Percentiles rank a stretch among this genome's conserved stretches.
These are phyloP conservation scores for Lachnellula arida DNA, from an alignment of 2,329 filamentous ascomycete genomes.

Conservation along the genomic window DNA sequence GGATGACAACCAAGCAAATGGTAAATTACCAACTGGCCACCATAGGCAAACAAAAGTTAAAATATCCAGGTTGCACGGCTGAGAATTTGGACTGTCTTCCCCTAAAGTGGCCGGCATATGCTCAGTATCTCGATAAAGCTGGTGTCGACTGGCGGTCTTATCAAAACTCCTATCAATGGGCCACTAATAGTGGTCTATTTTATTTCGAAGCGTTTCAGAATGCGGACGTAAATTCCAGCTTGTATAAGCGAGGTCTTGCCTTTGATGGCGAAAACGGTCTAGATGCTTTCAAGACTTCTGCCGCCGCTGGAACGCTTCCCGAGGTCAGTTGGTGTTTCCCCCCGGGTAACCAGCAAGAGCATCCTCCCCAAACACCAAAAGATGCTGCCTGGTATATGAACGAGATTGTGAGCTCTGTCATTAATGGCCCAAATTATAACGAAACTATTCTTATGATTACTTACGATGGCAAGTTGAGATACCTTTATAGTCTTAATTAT, in stretches of 20 bases:
- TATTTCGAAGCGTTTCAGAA: slow-evolving; percentile 41
- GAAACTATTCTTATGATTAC: slow-evolving; percentile 45
- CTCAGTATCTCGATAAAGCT: slow-evolving; percentile 38
- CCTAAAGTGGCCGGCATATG: slow-evolving; percentile 42
- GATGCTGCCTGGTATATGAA: slow-evolving; percentile 50
- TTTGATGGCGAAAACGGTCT: slow-evolving; percentile 23
- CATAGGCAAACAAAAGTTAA: not conserved
- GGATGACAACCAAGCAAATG: slow-evolving; percentile 39
- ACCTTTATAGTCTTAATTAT: not conserved
- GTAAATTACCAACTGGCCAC: not conserved
- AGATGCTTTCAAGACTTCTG: slow-evolving; percentile 43
- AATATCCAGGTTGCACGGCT: slow-evolving; percentile 36
- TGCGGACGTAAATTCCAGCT: slow-evolving; percentile 33
- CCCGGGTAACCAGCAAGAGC: slow-evolving; percentile 46
- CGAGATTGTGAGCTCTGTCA: slow-evolving; percentile 45
- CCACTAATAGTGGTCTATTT: slow-evolving; percentile 40
- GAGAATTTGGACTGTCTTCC: slow-evolving; percentile 40
- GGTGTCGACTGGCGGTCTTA: slow-evolving; percentile 42
- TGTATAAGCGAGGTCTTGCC: slow-evolving; percentile 36
- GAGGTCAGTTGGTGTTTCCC: slow-evolving; percentile 46
- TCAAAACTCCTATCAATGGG: slow-evolving; percentile 41
- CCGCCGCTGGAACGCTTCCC: slow-evolving; percentile 46
- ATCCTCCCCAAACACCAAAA: slow-evolving; percentile 46
- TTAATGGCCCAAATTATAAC: slow-evolving; percentile 44
- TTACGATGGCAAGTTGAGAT: slow-evolving; percentile 36